Percentiles rank a stretch among this genome's conserved stretches.
phyloP scores from a whole-genome alignment of 2,329 filamentous ascomycete species.

The Aspergillus ibericus region DNA sequence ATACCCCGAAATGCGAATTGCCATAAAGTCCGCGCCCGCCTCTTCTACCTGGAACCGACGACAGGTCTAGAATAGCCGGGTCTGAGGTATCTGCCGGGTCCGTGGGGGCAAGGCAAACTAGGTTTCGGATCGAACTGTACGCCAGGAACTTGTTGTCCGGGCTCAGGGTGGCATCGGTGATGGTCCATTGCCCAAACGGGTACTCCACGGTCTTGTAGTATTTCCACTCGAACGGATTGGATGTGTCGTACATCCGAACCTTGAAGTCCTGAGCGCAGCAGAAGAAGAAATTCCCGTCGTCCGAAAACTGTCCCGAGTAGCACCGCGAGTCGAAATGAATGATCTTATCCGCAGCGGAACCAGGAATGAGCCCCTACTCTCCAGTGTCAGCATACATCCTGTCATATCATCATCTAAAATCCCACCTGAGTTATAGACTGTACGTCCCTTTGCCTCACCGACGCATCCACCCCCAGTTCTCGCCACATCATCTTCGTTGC shows the following conservation, averaged over 20 bases:
- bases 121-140: constrained; percentile 82
- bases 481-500: constrained; percentile 73
- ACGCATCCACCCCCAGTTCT: constrained; percentile 70
- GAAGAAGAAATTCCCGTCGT: constrained; percentile 97
- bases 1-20: constrained; percentile 47
- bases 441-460: constrained; percentile 60
- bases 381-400: background rate
- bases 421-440: constrained; percentile 68
- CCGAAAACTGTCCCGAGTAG: constrained; percentile 94
- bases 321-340: constrained; percentile 83
- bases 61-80: constrained; percentile 75
- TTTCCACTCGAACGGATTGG: constrained; percentile 91
- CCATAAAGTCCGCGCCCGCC: constrained; percentile 36
- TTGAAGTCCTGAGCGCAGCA: constrained; percentile 88
- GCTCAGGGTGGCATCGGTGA: constrained; percentile 88
- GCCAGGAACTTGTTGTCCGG: constrained; percentile 90
- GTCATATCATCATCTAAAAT: background rate
- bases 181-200: constrained; percentile 88
- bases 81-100: constrained; percentile 80
- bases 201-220: constrained; percentile 90
- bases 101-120: constrained; percentile 83
- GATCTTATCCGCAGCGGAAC: constrained; percentile 75
- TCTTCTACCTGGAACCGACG: constrained; percentile 48
- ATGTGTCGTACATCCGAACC: constrained; percentile 96
- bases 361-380: constrained; percentile 70